phyloP scores from a whole-genome alignment of 495 filamentous ascomycete species.

The Penicillium riverlandense region DNA sequence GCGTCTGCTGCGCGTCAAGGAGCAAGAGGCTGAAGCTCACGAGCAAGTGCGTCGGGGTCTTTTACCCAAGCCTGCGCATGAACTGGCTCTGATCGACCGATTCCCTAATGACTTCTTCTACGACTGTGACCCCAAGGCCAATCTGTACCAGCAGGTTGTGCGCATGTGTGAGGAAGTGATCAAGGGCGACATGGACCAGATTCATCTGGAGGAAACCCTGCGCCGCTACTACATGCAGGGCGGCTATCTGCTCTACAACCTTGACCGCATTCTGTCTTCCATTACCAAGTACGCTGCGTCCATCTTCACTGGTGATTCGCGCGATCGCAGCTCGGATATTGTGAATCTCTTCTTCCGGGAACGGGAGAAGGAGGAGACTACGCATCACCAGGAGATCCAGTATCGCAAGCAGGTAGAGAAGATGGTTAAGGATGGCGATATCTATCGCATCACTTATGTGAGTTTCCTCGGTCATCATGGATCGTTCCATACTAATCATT shows the following conservation, averaged over 20 bases:
- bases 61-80: slow-evolving; percentile 67
- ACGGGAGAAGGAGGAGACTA: slow-evolving; percentile 71
- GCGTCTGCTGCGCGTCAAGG: slow-evolving; percentile 74
- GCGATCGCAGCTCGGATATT: slow-evolving; percentile 86
- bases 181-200: slow-evolving; percentile 68
- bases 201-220: slow-evolving; percentile 78
- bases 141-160: slow-evolving; percentile 64
- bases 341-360: slow-evolving; percentile 75
- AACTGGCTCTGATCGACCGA: slow-evolving; percentile 69
- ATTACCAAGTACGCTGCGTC: slow-evolving; percentile 67
- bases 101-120: slow-evolving; percentile 76
- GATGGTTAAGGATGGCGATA: slow-evolving; percentile 79
- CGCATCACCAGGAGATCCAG: slow-evolving; percentile 74
- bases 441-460: slow-evolving; percentile 81
- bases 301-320: slow-evolving; percentile 72
- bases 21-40: slow-evolving; percentile 61
- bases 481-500: too few species aligned
- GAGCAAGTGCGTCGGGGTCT: slow-evolving; percentile 61
- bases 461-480: slow-evolving; percentile 25
- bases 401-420: slow-evolving; percentile 83
- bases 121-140: slow-evolving; percentile 52
- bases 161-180: slow-evolving; percentile 63
- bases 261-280: slow-evolving; percentile 73
- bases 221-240: slow-evolving; percentile 80
- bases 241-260: slow-evolving; percentile 85